phyloP scores from a whole-genome alignment of 768 basidiomycete species.

The Daedalea quercina region DNA sequence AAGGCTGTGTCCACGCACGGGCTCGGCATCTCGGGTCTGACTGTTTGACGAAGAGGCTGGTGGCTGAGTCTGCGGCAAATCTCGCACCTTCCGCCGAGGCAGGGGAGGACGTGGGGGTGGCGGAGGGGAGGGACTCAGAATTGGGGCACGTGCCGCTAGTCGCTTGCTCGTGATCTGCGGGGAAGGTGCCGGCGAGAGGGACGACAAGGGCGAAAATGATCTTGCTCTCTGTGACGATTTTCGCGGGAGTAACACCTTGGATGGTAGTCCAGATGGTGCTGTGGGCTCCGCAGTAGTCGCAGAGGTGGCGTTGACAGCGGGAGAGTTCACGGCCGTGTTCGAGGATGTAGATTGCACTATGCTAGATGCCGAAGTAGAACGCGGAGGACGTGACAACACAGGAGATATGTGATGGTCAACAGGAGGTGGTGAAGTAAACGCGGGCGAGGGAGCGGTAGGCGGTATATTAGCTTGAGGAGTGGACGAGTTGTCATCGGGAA shows the following conservation, averaged over 20 bases:
- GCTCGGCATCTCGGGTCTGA: neutral
- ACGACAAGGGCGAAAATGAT: conserved; percentile 1
- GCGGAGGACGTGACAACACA: neutral
- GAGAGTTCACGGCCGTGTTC: neutral
- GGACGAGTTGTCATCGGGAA: neutral
- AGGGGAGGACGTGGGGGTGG: neutral
- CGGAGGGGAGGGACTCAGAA: neutral
- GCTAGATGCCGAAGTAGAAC: neutral
- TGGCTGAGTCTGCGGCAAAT: neutral
- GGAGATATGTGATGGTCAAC: no score
- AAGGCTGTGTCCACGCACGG: neutral
- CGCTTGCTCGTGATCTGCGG: neutral
- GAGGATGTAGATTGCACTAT: neutral
- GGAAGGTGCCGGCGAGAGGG: neutral
- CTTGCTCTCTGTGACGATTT: neutral
- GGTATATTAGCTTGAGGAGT: neutral
- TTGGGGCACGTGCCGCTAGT: neutral
- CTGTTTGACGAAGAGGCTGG: neutral
- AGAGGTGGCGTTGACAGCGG: neutral
- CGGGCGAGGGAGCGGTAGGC: neutral
- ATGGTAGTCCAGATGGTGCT: neutral
- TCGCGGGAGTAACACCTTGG: neutral
- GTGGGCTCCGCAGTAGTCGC: neutral
- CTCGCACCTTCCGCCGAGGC: neutral
- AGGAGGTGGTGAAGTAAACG: no score